Evolutionary conservation across 2,329 filamentous ascomycete genomes (phyloP).

Genomic region (Alternaria sp.): DNA sequence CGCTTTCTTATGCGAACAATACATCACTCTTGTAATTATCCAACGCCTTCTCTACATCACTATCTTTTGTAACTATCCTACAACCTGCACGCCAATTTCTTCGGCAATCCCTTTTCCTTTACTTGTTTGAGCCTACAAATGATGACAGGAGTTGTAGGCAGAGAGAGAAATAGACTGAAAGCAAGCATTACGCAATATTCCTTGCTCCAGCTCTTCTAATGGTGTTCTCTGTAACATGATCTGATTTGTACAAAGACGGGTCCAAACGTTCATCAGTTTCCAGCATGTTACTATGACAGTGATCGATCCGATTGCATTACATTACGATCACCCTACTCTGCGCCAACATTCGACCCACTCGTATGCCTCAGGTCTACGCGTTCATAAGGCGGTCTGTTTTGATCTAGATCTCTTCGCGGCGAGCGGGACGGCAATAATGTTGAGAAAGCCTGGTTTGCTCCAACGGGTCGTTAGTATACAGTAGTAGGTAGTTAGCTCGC

Average conservation of each 20-base stretch:
- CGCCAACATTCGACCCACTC: not conserved
- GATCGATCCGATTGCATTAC: not conserved
- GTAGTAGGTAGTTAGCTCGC: slow-evolving; percentile 2
- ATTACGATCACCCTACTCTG: not conserved
- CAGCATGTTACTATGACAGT: not conserved
- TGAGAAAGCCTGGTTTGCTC: slow-evolving; percentile 2
- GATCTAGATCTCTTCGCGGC: not conserved
- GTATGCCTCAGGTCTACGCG: not conserved
- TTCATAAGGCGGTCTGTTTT: not conserved
- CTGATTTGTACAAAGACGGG: not conserved
- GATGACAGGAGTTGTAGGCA: not conserved
- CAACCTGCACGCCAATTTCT: not conserved
- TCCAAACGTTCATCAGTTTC: not conserved
- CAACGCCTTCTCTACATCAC: slow-evolving; percentile 7
- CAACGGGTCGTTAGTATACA: slow-evolving; percentile 1
- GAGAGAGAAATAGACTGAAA: slow-evolving; percentile 3
- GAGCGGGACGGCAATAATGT: not conserved
- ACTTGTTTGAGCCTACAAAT: not conserved
- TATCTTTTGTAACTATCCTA: not conserved
- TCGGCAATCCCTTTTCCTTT: not conserved
- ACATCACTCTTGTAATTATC: slow-evolving; percentile 16
- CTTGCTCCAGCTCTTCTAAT: not conserved
- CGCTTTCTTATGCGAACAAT: slow-evolving; percentile 12
- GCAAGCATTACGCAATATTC: not conserved
- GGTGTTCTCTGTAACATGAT: not conserved